phyloP scores from a whole-genome alignment of 352 stramenopile species.

The Plasmopara viticola region DNA sequence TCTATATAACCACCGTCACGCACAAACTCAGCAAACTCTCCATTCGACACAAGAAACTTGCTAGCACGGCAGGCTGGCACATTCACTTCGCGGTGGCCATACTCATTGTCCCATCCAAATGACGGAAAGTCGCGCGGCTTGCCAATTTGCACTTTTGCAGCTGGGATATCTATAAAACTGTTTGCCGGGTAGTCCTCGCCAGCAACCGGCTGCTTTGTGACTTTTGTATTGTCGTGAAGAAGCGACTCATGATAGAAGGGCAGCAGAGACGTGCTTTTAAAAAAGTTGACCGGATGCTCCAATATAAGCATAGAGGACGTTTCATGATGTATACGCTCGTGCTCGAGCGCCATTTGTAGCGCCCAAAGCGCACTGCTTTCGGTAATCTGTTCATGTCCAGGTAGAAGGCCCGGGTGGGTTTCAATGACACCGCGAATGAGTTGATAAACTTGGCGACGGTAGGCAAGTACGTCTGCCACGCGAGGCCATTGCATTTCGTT shows the following conservation, averaged over 20 bases:
- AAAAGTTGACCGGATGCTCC: conserved; percentile 88
- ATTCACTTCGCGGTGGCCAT: conserved; percentile 82
- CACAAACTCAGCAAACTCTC: conserved; percentile 95
- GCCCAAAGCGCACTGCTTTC: conserved; percentile 89
- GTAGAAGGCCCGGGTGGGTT: conserved; percentile 80
- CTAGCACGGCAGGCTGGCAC: conserved; percentile 86
- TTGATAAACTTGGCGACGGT: conserved; percentile 89
- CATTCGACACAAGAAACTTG: conserved; percentile 93
- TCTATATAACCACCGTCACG: conserved; percentile 89
- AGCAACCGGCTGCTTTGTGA: conserved; percentile 51
- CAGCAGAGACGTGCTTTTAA: conserved; percentile 79
- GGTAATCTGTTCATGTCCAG: conserved; percentile 71
- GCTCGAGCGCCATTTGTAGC: conserved; percentile 93
- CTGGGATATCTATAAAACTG: conserved; percentile 75
- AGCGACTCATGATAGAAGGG: conserved; percentile 70
- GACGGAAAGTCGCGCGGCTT: conserved; percentile 90
- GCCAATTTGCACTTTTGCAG: conserved; percentile 69
- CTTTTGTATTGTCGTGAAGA: conserved; percentile 20
- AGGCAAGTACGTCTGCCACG: conserved; percentile 87
- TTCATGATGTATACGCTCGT: conserved; percentile 97
- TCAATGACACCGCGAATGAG: conserved; percentile 83
- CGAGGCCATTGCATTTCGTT: conserved; percentile 93
- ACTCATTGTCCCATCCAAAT: conserved; percentile 98
- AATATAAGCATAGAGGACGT: conserved; percentile 95
- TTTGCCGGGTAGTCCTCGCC: conserved; percentile 88